Evolutionary conservation across 495 filamentous ascomycete species (phyloP), one percentile per base, ranked within the genome.

Genomic region (Daldinia concentrica): DNA sequence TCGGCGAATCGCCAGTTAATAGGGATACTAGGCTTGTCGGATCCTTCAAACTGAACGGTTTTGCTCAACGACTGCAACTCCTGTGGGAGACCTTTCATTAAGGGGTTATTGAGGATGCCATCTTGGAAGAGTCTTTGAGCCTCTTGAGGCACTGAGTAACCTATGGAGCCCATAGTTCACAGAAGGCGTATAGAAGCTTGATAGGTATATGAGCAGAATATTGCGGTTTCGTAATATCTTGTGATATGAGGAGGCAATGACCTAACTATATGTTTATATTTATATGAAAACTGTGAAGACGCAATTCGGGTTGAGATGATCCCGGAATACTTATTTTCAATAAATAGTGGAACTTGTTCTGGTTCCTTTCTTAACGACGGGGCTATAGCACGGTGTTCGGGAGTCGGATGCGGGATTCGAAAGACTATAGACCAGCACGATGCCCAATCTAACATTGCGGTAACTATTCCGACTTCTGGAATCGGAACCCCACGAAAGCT

Each of bases 61-160:
- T 48, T 7, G 9, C 43, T 22, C 17, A 48, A 48, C 6, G 19
- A 48, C 3, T 22, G 19, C 3, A 48, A 22, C 43, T 48, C 69
- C 32, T 59, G 30, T 6, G 75, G 74, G 3, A 75, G 52, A 26
- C 48, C 51, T 22, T 67, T 68, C 11, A 71, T 64, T 27, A 77
- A 34, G 27, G 66, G 70, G 52, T 76, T 76, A 6, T 54, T 54
- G 14, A 77, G 45, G 36, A 77, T 77, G 14, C 74, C 75, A 64
- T 77, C 41, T 29, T 63, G 34, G 27, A 77, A 66, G 19, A 77
- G 41, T 9, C 24, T 54, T 54, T 61, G 45, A 11, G 74, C 70
- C 57, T 77, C 66, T 11, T 22, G 45, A 15, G 70, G 75, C 29
- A 77, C 69, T 6, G 75, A 77, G 52, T 77, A 77, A 50, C 67